phyloP scores from a whole-genome alignment of 768 basidiomycete species.

The Suillus fuscotomentosus region DNA sequence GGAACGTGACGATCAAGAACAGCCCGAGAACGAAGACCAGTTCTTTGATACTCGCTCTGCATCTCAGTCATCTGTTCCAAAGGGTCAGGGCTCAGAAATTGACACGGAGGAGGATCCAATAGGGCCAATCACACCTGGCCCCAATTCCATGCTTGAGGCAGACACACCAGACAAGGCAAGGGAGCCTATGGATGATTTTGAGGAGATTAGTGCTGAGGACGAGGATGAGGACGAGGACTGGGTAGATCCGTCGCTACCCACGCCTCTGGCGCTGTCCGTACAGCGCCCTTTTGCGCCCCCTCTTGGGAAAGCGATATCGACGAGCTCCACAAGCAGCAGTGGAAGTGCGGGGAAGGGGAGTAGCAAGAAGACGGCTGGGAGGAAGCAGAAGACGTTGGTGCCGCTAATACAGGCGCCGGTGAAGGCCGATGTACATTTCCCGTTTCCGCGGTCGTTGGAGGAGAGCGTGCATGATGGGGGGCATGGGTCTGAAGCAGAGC shows the following conservation, averaged over 20 bases:
- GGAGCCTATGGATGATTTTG: slow-evolving; percentile 28
- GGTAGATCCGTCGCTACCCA: slow-evolving; percentile 64
- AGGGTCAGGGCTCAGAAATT: slow-evolving; percentile 49
- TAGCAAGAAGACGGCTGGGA: slow-evolving; percentile 28
- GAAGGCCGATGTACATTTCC: slow-evolving; percentile 45
- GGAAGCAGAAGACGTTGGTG: slow-evolving; percentile 38
- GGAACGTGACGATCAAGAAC: slow-evolving; percentile 29
- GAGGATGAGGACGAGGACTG: slow-evolving; percentile 53
- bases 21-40: slow-evolving; percentile 40
- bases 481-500: slow-evolving; percentile 13
- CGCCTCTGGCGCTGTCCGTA: slow-evolving; percentile 27
- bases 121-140: slow-evolving; percentile 69
- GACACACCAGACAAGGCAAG: slow-evolving; percentile 22
- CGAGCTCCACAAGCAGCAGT: slow-evolving; percentile 24
- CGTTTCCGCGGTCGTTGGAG: slow-evolving; percentile 59
- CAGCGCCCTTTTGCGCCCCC: slow-evolving; percentile 27
- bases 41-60: slow-evolving; percentile 55
- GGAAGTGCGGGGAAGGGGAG: slow-evolving; percentile 24
- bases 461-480: slow-evolving; percentile 32
- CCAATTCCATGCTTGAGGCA: slow-evolving; percentile 33
- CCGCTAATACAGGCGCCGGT: slow-evolving; percentile 37
- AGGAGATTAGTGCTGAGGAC: slow-evolving; percentile 24
- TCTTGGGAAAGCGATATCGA: slow-evolving; percentile 24
- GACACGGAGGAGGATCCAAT: slow-evolving; percentile 75
- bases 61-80: slow-evolving; percentile 41